These are phyloP conservation scores for Penstemon newberryi DNA, from an alignment of 257 asterid genomes.

Conservation along the genomic window DNA sequence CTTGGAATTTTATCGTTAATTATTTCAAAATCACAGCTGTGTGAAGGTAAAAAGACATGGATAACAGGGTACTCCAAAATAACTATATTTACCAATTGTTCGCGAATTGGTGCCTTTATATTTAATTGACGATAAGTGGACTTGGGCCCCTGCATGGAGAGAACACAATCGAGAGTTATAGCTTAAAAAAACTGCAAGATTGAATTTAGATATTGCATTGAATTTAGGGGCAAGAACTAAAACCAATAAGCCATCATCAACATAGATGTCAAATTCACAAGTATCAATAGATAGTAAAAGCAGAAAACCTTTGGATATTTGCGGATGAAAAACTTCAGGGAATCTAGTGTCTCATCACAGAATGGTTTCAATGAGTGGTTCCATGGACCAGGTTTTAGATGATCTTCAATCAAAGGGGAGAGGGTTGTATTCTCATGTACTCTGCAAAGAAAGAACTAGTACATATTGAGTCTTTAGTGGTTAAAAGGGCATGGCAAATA, in stretches of 20 bases:
- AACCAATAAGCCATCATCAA: constrained; percentile 18
- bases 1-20: constrained; percentile 34
- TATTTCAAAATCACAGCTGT: constrained; percentile 60
- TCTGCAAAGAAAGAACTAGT: constrained; percentile 43
- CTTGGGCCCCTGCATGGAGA: constrained; percentile 53
- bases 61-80: constrained; percentile 83
- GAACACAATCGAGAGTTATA: not conserved
- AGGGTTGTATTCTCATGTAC: constrained; percentile 60
- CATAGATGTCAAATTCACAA: not conserved
- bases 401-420: constrained; percentile 60
- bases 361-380: constrained; percentile 68
- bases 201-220: not conserved
- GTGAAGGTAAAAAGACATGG: constrained; percentile 77
- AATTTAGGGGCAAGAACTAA: not conserved
- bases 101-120: constrained; percentile 55
- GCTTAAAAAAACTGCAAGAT: not conserved
- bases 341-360: constrained; percentile 53
- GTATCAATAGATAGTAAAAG: constrained; percentile 18
- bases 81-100: constrained; percentile 55
- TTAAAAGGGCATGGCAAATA: constrained; percentile 5
- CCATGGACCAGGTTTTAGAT: constrained; percentile 82
- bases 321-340: constrained; percentile 76
- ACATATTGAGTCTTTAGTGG: not conserved
- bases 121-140: constrained; percentile 59
- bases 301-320: constrained; percentile 63